A percentile compares a stretch with the other conserved stretches of the same genome.
Evolutionary conservation across 306 rosid genomes (phyloP).

Genomic region (Pterocarpus santalinus): DNA sequence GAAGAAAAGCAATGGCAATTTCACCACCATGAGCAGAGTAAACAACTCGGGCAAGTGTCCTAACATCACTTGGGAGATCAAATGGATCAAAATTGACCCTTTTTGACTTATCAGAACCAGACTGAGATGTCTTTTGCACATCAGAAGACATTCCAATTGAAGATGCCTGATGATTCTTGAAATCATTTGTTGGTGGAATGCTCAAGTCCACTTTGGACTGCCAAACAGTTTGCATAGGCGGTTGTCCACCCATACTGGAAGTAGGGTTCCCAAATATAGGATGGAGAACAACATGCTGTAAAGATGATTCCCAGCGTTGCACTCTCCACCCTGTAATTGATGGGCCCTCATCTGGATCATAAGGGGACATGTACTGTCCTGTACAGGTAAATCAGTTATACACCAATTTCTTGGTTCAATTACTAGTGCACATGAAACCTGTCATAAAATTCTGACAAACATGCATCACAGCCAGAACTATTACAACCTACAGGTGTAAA

Average conservation of each 20-base stretch:
- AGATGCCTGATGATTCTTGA: conserved; percentile 73
- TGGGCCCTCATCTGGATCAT: conserved; percentile 99
- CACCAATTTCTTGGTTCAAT: conserved; percentile 34
- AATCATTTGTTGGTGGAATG: conserved; percentile 92
- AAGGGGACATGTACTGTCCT: conserved; percentile 99
- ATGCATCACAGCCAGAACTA: conserved; percentile 34
- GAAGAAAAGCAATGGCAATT: conserved; percentile 94
- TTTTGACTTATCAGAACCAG: conserved; percentile 66
- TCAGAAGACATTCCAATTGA: conserved; percentile 63
- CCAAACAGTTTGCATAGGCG: conserved; percentile 99
- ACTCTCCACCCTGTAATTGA: conserved; percentile 99
- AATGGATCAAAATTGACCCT: conserved; percentile 91
- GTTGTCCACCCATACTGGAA: conserved; percentile 93
- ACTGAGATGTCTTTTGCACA: conserved; percentile 62
- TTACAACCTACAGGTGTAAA: conserved; percentile 31
- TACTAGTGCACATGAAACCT: conserved; percentile 22
- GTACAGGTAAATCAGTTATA: conserved; percentile 53
- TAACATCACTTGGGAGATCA: conserved; percentile 98
- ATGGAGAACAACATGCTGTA: conserved; percentile 94
- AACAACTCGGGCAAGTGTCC: conserved; percentile 93
- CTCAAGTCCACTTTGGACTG: conserved; percentile 88
- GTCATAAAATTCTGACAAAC: conserved; percentile 33
- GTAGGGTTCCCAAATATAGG: conserved; percentile 97
- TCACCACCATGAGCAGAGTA: conserved; percentile 99
- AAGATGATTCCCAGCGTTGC: conserved; percentile 99